phyloP scores from a whole-genome alignment of 208 protist genomes.

The Jaenimonas drosophilae region DNA sequence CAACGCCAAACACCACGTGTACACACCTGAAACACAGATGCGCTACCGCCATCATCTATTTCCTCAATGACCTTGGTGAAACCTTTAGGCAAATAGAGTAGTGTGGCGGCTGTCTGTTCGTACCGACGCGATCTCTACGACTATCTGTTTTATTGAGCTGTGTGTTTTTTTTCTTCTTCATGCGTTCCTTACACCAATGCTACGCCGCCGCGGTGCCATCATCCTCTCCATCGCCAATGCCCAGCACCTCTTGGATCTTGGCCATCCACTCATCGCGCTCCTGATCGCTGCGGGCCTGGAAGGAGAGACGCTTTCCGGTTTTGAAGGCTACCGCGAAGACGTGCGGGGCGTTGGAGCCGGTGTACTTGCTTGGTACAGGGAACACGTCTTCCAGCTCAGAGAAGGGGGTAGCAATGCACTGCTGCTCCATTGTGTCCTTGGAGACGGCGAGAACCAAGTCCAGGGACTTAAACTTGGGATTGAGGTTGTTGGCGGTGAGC shows the following conservation, averaged over 20 bases:
- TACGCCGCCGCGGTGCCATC: neutral
- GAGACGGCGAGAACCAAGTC: slow-evolving; percentile 59
- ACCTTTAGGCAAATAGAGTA: too few species aligned
- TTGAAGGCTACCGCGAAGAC: slow-evolving; percentile 77
- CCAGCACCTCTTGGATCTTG: slow-evolving; percentile 75
- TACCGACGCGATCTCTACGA: too few species aligned
- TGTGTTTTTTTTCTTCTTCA: too few species aligned
- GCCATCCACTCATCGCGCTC: slow-evolving; percentile 69
- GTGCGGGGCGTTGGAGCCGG: slow-evolving; percentile 45
- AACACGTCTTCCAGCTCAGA: slow-evolving; percentile 69
- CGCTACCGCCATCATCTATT: too few species aligned
- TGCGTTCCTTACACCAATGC: too few species aligned
- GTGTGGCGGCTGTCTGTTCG: too few species aligned
- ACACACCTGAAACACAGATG: too few species aligned
- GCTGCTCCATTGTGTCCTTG: slow-evolving; percentile 71
- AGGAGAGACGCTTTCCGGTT: slow-evolving; percentile 57
- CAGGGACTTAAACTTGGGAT: slow-evolving; percentile 57
- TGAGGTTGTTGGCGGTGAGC: slow-evolving; percentile 18
- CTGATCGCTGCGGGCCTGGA: slow-evolving; percentile 47
- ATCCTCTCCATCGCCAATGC: slow-evolving; percentile 57
- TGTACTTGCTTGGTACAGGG: slow-evolving; percentile 68
- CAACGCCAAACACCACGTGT: too few species aligned
- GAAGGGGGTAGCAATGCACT: slow-evolving; percentile 68
- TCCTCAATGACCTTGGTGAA: too few species aligned
- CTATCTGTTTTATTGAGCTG: too few species aligned